These are phyloP conservation scores for Coriolopsis trogii DNA, from an alignment of 1,284 basidiomycete genomes.

Conservation along the genomic window DNA sequence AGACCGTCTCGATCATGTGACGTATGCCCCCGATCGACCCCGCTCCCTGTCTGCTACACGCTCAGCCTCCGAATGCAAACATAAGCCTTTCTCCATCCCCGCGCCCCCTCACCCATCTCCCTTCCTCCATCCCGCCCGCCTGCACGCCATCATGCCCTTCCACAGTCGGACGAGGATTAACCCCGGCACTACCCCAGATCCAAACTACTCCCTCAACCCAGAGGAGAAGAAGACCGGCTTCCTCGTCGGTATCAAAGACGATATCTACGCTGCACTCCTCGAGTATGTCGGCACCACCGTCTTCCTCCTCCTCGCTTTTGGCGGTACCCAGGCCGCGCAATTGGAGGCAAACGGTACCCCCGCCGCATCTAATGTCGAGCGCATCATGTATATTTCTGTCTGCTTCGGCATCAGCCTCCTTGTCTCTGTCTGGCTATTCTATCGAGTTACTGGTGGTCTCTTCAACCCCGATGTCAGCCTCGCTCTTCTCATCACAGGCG, in stretches of 20 bases:
- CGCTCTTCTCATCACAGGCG: conserved; percentile 61
- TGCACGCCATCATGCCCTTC: conserved; percentile 7
- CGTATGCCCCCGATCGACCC: conserved; percentile 9
- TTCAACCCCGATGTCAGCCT: conserved; percentile 76
- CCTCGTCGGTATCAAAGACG: conserved; percentile 31
- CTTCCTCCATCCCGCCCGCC: neutral
- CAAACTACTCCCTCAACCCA: conserved; percentile 9
- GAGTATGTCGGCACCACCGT: conserved; percentile 61
- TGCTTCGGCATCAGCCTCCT: conserved; percentile 71
- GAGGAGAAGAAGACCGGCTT: neutral
- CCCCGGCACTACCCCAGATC: conserved; percentile 4
- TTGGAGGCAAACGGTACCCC: conserved; percentile 27
- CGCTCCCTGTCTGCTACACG: neutral
- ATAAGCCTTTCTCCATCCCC: neutral
- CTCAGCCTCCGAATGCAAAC: neutral
- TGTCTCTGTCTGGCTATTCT: conserved; percentile 76
- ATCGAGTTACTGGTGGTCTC: conserved; percentile 68
- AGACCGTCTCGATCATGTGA: conserved; percentile 16
- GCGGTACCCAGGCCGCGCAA: conserved; percentile 55
- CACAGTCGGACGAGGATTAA: neutral
- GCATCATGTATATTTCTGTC: conserved; percentile 60
- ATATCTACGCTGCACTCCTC: conserved; percentile 49
- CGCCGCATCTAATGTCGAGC: conserved; percentile 41
- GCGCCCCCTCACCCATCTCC: neutral
- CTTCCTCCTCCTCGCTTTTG: conserved; percentile 65